These are phyloP conservation scores for Trichophyton simii DNA, from an alignment of 2,329 filamentous ascomycete species.

Conservation along the genomic window DNA sequence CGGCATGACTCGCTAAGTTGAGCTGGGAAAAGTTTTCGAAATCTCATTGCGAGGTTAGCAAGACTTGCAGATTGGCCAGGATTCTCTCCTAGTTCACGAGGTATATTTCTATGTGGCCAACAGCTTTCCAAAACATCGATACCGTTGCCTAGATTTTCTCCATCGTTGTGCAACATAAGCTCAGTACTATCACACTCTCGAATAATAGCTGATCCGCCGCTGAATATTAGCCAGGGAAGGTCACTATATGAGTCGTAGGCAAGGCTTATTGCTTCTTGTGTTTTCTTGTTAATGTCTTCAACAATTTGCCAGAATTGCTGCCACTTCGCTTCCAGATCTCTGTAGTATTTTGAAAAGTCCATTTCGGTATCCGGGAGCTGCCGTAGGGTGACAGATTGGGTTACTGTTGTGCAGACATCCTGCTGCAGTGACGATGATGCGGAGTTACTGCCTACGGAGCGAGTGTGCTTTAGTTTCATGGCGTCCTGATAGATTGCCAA, in stretches of 20 bases:
- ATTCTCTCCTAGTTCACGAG: slow-evolving; percentile 39
- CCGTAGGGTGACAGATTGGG: slow-evolving; percentile 54
- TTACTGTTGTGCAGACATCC: slow-evolving; percentile 60
- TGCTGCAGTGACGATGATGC: slow-evolving; percentile 54
- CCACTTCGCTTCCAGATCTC: slow-evolving; percentile 72
- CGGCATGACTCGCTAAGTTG: slow-evolving; percentile 56
- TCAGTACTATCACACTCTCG: slow-evolving; percentile 70
- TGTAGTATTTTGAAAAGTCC: slow-evolving; percentile 63
- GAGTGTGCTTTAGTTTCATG: slow-evolving; percentile 27
- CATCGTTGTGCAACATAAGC: slow-evolving; percentile 56
- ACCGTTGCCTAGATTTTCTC: slow-evolving; percentile 26
- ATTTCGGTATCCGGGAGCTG: slow-evolving; percentile 49
- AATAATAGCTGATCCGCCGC: slow-evolving; percentile 68
- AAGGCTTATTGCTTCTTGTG: slow-evolving; percentile 69
- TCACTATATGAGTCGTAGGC: slow-evolving; percentile 58
- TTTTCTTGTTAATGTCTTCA: slow-evolving; percentile 71
- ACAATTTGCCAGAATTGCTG: slow-evolving; percentile 76
- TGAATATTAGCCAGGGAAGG: slow-evolving; percentile 71
- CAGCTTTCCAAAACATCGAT: slow-evolving; percentile 29
- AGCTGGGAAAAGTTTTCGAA: slow-evolving; percentile 58
- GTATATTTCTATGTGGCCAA: slow-evolving; percentile 34
- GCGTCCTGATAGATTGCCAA: slow-evolving; percentile 67
- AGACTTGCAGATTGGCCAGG: slow-evolving; percentile 48
- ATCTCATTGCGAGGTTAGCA: slow-evolving; percentile 55
- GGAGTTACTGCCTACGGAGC: slow-evolving; percentile 17